Evolutionary conservation across 148 eudicot genomes (phyloP), one percentile per base, ranked within the genome.

Genomic region (Chenopodium suecicum): DNA sequence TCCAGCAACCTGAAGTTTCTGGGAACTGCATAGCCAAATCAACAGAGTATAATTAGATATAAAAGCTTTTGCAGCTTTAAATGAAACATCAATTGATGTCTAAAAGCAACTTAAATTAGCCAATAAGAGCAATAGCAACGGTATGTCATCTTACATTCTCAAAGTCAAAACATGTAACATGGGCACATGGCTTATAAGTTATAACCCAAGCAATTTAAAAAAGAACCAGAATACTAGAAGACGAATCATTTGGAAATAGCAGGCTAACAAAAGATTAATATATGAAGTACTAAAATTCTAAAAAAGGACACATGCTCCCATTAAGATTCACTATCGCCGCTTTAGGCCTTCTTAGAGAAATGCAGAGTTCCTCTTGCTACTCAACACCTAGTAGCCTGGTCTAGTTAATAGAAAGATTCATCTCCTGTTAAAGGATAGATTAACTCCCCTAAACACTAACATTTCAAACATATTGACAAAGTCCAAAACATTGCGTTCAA

Each of bases 1-100:
- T 88, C 90, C 78, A 89, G 65, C 88, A 89, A 84, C 80, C 90
- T 86, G 75, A 89, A 89, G 85, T 88, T 89, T 69, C 92, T 84
- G 34, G 90, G 92, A 67, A 89, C 90, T 87, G 83, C 41, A 54
- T 7, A 29, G 52, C 47, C 48, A 80, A 46, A 78, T 17, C 50
- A 79, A 73, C 44, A 68, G 71, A 29, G 23, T 13, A 76, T 34
- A 47, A 73, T 74, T n/a, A 67, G 14, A 19, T 7, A 48, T 23
- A 27, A 6, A 48, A 4, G 3, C 25, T 62, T 20, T 20, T 7
- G 25, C 66, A 62, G 66, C 9, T 62, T 20, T n/a, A 32, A 76
- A 4, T 56, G 29, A 64, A 65, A 56, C 62, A 2, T 47, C 72
- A 9, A 32, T 41, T 4, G 62, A 56, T 44, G 41, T 9, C 52